phyloP scores from a whole-genome alignment of 176 grass and related monocot genomes.

The Typha latifolia region DNA sequence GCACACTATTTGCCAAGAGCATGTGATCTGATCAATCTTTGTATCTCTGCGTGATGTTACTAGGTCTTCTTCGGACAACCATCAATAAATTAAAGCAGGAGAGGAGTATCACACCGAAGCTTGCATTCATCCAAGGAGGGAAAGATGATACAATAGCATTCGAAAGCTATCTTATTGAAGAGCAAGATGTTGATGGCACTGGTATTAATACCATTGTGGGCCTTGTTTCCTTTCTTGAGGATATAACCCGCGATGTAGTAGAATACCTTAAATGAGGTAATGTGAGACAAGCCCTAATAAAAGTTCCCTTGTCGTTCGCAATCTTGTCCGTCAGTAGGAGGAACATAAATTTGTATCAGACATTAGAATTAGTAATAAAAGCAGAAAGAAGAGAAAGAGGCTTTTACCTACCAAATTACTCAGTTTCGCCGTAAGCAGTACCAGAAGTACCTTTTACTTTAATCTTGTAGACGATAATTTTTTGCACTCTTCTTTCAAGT shows the following conservation, averaged over 20 bases:
- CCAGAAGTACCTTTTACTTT: too few species aligned
- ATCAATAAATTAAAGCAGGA: conserved; percentile 71
- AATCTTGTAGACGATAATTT: too few species aligned
- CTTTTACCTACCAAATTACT: too few species aligned
- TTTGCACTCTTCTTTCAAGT: too few species aligned
- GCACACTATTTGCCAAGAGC: not conserved
- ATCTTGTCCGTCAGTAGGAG: too few species aligned
- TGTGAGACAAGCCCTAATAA: not conserved
- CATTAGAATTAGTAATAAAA: too few species aligned
- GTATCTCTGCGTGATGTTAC: conserved; percentile 1
- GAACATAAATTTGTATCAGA: too few species aligned
- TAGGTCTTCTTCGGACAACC: conserved; percentile 61
- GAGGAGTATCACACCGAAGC: conserved; percentile 76
- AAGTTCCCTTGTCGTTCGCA: too few species aligned
- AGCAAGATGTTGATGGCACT: conserved; percentile 68
- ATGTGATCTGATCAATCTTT: too few species aligned
- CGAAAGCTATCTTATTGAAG: conserved; percentile 85
- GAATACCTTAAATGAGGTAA: conserved; percentile 67
- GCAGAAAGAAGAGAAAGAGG: too few species aligned
- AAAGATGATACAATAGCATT: conserved; percentile 59
- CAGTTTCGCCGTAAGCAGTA: too few species aligned
- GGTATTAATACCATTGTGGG: conserved; percentile 42
- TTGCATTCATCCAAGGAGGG: conserved; percentile 62
- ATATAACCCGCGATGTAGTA: conserved; percentile 38
- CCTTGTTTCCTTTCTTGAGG: conserved; percentile 78